These are phyloP conservation scores for Gynochthodes officinalis DNA, from an alignment of 257 asterid species.

Conservation along the genomic window DNA sequence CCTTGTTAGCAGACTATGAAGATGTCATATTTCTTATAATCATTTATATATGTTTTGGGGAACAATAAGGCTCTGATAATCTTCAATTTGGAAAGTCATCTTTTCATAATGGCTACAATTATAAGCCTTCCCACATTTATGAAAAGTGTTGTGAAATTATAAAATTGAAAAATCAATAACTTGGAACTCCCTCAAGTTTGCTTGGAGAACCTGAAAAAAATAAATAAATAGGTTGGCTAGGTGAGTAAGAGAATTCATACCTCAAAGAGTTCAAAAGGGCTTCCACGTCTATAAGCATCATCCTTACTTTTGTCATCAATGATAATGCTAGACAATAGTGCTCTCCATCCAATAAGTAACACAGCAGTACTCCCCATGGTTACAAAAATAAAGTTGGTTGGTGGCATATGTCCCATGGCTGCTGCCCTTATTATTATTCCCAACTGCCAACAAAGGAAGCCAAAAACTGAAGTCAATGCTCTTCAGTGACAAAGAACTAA, in stretches of 20 bases:
- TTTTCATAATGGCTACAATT: background rate
- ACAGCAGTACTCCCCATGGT: constrained; percentile 92
- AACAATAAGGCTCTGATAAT: background rate
- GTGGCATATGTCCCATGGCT: constrained; percentile 64
- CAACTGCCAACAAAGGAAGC: constrained; percentile 44
- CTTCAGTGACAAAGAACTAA: background rate
- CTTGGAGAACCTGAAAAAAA: too few relatives aligned
- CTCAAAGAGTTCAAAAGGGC: constrained; percentile 80
- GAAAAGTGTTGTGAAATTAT: background rate
- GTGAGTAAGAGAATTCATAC: constrained; percentile 24
- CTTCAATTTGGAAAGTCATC: background rate
- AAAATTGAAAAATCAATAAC: background rate
- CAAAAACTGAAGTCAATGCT: background rate
- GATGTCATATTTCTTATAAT: background rate
- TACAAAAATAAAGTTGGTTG: constrained; percentile 59
- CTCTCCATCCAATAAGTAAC: constrained; percentile 82
- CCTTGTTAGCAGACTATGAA: too few relatives aligned
- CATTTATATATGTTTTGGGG: background rate
- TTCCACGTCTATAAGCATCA: constrained; percentile 71
- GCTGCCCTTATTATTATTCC: constrained; percentile 62
- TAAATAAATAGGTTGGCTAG: background rate
- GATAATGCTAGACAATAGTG: constrained; percentile 50
- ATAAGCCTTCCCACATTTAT: background rate
- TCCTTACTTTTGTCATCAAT: constrained; percentile 43
- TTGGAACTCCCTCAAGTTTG: background rate